Percentiles rank a stretch among this genome's conserved stretches.
These are phyloP conservation scores for Themeda triandra DNA, from an alignment of 176 grass and related monocot genomes.

Conservation along the genomic window DNA sequence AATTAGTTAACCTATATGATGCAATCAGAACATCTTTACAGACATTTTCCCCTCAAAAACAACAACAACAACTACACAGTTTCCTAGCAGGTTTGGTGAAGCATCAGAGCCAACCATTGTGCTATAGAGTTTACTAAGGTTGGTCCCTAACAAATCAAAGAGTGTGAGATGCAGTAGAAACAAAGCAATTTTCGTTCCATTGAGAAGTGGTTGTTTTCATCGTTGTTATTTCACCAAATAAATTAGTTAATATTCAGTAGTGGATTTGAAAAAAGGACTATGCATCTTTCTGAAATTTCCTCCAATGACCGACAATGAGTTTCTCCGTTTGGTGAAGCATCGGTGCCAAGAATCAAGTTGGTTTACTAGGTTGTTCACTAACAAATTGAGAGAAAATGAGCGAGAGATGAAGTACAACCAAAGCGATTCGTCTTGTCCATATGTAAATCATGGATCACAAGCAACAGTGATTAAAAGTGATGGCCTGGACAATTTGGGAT, in stretches of 20 bases:
- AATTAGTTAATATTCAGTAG: neutral
- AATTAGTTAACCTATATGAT: conserved; percentile 10
- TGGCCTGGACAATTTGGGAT: neutral
- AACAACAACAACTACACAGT: no score
- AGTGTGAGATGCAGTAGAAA: conserved; percentile 33
- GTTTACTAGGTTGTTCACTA: conserved; percentile 43
- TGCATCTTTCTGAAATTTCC: neutral
- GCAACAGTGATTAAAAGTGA: neutral
- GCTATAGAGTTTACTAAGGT: conserved; percentile 17
- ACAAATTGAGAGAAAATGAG: conserved; percentile 23
- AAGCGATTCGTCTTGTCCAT: conserved; percentile 31
- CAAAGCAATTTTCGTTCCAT: neutral
- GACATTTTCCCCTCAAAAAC: neutral
- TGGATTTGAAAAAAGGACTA: neutral
- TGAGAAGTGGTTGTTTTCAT: conserved; percentile 11
- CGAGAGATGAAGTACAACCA: conserved; percentile 35
- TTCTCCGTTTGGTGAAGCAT: conserved; percentile 43
- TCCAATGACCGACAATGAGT: conserved; percentile 19
- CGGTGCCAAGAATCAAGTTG: conserved; percentile 13
- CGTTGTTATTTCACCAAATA: conserved; percentile 17
- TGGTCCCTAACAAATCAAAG: conserved; percentile 41
- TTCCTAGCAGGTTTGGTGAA: conserved; percentile 33
- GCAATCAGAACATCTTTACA: neutral
- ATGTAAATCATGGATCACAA: conserved; percentile 2
- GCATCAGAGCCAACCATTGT: conserved; percentile 1